Base-by-base conservation (phyloP, 2,329 filamentous ascomycete species). In the Aspergillus tamarii region DNA sequence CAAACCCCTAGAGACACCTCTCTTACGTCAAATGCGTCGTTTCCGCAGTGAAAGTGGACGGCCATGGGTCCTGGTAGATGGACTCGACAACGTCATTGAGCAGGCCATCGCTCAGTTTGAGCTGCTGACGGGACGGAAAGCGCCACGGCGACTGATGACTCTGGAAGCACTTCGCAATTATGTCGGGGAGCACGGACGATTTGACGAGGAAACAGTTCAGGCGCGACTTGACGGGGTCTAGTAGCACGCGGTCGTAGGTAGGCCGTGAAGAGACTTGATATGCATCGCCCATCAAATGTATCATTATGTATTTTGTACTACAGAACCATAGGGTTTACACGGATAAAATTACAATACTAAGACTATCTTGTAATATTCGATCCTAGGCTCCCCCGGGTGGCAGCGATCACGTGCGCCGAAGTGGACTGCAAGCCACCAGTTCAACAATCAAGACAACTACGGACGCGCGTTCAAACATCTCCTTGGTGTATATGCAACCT, bases 31-130 rank as follows among this genome's bases (percentile, higher is more conserved):
- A 70, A 87, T 91, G 60, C 84, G 88, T 79, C 82, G 59, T 78
- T 87, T 74, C 82, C 87, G 23, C 80, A 87, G 61, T 81, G 84
- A 67, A 84, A 91, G 46, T 6, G 73, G 73, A 8, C 73, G 72
- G 39, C 77, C 76, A 8, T 94, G 91, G 91, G 88, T 93, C 0
- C 84, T 91, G 21, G 87, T 93, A 76, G 90, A 93, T 70, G 91
- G 91, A 0, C 80, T 94, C 14, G 91, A 94, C 69, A 83, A 93
- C 54, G 77, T 94, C 16, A 90, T 90, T 0, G 91, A 94, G 74
- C 91, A 94, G 73, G 91, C 89, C 0, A 91, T 91, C 76, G 91
- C 91, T 1, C 91, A 94, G 70, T 94, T 94, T 72, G 91, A 94
- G 76, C 78, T 94, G 2, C 92, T 94, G 74, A 93, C 91, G 0